Evolutionary conservation across 1,284 basidiomycete genomes (phyloP).

Genomic region (Ganoderma resinaceum): DNA sequence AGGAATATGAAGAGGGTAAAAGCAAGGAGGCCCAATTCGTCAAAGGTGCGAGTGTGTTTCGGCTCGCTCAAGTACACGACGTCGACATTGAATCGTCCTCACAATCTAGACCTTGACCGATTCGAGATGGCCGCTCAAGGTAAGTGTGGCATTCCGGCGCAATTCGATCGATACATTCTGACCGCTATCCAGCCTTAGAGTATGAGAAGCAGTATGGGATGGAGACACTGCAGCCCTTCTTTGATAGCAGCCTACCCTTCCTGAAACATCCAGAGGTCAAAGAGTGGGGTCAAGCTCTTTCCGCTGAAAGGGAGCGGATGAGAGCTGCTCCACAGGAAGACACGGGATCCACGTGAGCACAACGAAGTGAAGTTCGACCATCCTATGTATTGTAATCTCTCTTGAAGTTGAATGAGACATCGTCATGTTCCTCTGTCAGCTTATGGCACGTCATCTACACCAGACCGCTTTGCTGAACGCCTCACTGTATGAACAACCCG

Average conservation of each 20-base stretch:
- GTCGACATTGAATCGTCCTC: not conserved
- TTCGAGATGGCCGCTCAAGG: conserved; percentile 93
- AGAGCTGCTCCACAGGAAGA: not conserved
- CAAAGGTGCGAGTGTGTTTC: conserved; percentile 68
- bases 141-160: conserved; percentile 33
- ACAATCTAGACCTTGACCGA: conserved; percentile 79
- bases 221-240: conserved; percentile 70
- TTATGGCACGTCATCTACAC: not conserved
- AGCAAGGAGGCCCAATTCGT: conserved; percentile 90
- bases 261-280: conserved; percentile 81
- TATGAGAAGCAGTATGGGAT: conserved; percentile 65
- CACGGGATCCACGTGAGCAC: not conserved
- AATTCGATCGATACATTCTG: not conserved
- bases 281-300: conserved; percentile 75
- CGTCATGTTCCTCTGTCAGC: not conserved
- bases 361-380: not conserved
- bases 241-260: conserved; percentile 75
- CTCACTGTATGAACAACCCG: no score
- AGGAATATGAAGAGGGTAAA: conserved; percentile 92
- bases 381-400: not conserved
- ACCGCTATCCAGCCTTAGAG: conserved; percentile 61
- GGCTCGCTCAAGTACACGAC: no score
- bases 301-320: conserved; percentile 54
- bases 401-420: not conserved
- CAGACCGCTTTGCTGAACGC: no score